Evolutionary conservation across 805 yeast species (phyloP), one percentile per base, ranked within the genome.

Genomic region (Torulaspora microellipsoides): DNA sequence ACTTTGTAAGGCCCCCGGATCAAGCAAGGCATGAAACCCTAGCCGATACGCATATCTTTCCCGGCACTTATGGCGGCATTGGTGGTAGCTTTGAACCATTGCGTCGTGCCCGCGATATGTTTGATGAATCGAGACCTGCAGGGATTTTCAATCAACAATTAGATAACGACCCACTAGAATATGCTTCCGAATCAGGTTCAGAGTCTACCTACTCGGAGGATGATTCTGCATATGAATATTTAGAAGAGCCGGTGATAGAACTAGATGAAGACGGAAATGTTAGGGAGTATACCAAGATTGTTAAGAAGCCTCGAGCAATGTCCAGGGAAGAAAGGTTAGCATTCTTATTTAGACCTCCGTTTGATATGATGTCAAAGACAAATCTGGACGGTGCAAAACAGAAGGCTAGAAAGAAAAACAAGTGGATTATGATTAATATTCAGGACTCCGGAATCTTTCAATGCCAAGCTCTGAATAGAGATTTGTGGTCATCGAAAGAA

Each of bases 401-500:
- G 1, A 71, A 73, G 48, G 97, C 95, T 1, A 74, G 55, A 45
- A 65, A 64, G 27, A 73, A 70, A 46, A 70, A 77, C 41, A 86
- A 83, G 64, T 90, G 97, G 96, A 74, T 93, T 7, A 67, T 93
- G 54, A 75, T 93, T 17, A 93, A 93, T 61, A 78, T 93, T 38
- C 99, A 93, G 64, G 95, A 91, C 56, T 69, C 80, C 20, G 70
- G 85, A 1, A 93, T 87, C 58, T 93, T 93, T 59, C 78, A 79
- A 52, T 90, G 97, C 58, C 98, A 91, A 60, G 81, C 85, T 27
- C 67, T 93, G 42, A 93, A 93, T 64, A 76, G 99, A 47, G 99
- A 93, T 64, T 80, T 93, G 49, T 93, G 98, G 98, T 78, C 93
- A 13, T 75, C 83, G 37, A 51, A 65, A 11, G 72, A 73, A 2